phyloP scores from a whole-genome alignment of 495 filamentous ascomycete species.

The Astrothelium macrocarpum region DNA sequence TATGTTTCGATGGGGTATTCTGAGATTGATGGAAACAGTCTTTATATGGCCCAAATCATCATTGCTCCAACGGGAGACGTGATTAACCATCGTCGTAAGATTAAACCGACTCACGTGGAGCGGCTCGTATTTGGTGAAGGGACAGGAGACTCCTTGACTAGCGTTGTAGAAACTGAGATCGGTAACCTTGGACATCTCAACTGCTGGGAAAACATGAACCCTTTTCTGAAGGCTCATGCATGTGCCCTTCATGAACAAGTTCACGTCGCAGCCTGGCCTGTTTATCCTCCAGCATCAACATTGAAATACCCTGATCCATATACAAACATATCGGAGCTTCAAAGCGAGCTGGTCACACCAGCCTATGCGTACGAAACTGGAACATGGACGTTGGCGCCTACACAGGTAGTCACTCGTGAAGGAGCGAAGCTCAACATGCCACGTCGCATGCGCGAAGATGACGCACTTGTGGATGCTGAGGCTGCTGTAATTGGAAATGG shows the following conservation, averaged over 20 bases:
- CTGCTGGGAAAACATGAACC: slow-evolving; percentile 54
- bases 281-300: slow-evolving; percentile 22
- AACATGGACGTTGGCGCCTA: neutral
- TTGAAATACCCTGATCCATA: slow-evolving; percentile 1
- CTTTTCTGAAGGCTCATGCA: slow-evolving; percentile 50
- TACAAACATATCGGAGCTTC: slow-evolving; percentile 2
- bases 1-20: slow-evolving; percentile 46
- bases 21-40: slow-evolving; percentile 37
- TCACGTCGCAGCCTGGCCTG: slow-evolving; percentile 53
- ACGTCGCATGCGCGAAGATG: neutral
- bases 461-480: neutral
- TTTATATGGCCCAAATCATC: slow-evolving; percentile 50
- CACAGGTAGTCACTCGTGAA: neutral
- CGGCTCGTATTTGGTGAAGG: slow-evolving; percentile 52
- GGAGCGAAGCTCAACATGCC: slow-evolving; percentile 1
- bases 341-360: neutral
- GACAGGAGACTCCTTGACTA: slow-evolving; percentile 33
- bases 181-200: slow-evolving; percentile 40
- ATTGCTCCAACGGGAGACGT: slow-evolving; percentile 41
- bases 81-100: slow-evolving; percentile 40
- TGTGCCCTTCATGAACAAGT: slow-evolving; percentile 42
- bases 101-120: slow-evolving; percentile 57
- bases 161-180: slow-evolving; percentile 38
- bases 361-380: neutral
- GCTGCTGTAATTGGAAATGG: slow-evolving; percentile 1